Conservation (phyloP, 1,284 basidiomycete genomes). For the Agroathelia rolfsii region DNA sequence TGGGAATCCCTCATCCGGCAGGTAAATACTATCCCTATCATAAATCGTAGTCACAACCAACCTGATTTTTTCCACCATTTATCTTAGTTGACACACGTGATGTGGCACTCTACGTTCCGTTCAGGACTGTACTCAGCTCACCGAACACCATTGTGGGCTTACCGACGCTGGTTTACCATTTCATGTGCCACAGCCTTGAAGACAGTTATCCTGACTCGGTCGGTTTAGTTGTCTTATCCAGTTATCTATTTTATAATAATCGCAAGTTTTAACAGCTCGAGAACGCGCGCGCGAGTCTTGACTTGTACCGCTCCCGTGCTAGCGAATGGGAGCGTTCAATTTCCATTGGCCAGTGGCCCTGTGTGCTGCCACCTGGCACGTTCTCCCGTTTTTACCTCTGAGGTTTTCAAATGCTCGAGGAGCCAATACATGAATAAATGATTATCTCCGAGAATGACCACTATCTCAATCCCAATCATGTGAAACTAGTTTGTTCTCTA, state of each 20-base stretch:
- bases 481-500: too few relatives aligned
- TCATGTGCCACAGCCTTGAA: conserved; percentile 68
- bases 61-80: too few relatives aligned
- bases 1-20: conserved; percentile 76
- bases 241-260: too few relatives aligned
- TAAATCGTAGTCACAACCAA: too few relatives aligned
- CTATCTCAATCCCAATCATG: too few relatives aligned
- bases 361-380: conserved; percentile 61
- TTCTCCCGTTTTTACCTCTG: conserved; percentile 71
- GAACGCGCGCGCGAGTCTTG: conserved; percentile 65
- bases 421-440: too few relatives aligned
- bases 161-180: conserved; percentile 67
- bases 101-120: conserved; percentile 69
- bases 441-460: too few relatives aligned
- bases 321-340: conserved; percentile 60
- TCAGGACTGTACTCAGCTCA: conserved; percentile 55
- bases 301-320: conserved; percentile 63
- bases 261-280: conserved; percentile 43
- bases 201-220: conserved; percentile 63
- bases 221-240: too few relatives aligned
- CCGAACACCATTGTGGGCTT: conserved; percentile 60
- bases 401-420: conserved; percentile 11
- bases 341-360: conserved; percentile 58
- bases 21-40: too few relatives aligned
- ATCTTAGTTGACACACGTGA: conserved; percentile 73